A percentile compares a stretch with the other conserved stretches of the same genome.
These are phyloP conservation scores for Candida germanica DNA, from an alignment of 805 yeast genomes.

Conservation along the genomic window DNA sequence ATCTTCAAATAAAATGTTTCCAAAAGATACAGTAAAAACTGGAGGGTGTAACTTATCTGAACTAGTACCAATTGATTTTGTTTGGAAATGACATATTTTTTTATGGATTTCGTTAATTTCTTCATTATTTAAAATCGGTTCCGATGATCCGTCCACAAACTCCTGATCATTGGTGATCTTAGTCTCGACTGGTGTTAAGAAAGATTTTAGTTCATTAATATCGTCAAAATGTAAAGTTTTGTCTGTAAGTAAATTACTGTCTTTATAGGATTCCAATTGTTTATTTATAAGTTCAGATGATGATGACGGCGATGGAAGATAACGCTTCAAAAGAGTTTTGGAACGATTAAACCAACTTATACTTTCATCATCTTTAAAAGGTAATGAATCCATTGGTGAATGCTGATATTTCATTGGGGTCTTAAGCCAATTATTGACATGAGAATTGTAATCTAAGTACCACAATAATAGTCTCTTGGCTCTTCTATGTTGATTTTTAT, in stretches of 20 bases:
- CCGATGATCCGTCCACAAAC: not conserved
- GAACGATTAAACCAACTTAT: slow-evolving; percentile 30
- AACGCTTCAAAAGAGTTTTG: slow-evolving; percentile 14
- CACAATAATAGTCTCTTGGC: slow-evolving; percentile 39
- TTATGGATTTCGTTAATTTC: slow-evolving; percentile 22
- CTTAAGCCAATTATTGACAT: slow-evolving; percentile 16
- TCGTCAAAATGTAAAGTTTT: slow-evolving; percentile 2
- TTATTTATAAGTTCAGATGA: slow-evolving; percentile 1
- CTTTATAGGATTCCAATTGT: slow-evolving; percentile 5
- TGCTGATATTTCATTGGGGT: slow-evolving; percentile 14
- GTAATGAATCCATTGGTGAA: slow-evolving; percentile 16
- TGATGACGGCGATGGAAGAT: not conserved
- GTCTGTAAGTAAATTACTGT: not conserved
- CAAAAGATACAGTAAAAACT: slow-evolving; percentile 36
- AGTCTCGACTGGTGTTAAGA: slow-evolving; percentile 4
- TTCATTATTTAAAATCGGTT: slow-evolving; percentile 6
- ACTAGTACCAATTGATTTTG: not conserved
- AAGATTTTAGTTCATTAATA: slow-evolving; percentile 7
- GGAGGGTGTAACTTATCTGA: slow-evolving; percentile 18
- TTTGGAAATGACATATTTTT: slow-evolving; percentile 21
- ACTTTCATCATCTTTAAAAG: slow-evolving; percentile 29
- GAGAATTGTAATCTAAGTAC: slow-evolving; percentile 34
- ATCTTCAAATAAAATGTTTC: slow-evolving; percentile 34
- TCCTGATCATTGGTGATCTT: not conserved
- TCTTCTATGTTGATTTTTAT: slow-evolving; percentile 26